Base-by-base conservation (phyloP, 1,284 basidiomycete genomes). In the Coniferiporia weirii region DNA sequence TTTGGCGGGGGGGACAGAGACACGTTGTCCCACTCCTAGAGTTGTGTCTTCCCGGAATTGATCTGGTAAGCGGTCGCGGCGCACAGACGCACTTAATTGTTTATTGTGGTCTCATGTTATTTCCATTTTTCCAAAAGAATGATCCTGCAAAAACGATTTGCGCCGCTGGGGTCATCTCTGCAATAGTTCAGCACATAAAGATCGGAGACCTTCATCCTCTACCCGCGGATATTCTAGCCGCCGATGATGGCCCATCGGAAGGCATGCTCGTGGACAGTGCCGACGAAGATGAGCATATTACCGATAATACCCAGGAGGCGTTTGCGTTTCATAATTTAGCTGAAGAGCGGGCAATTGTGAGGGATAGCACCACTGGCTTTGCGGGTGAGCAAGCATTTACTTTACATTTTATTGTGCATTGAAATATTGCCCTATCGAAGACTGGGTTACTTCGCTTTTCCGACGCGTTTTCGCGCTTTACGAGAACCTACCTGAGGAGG, bases 401-500 rank as follows among this genome's bases (percentile, higher is more conserved):
- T 15, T 27, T 22, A 27, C 27, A 7, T 47, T 17, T 12, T 44
- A 32, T n/a, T 36, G 19, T 58, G 51, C 48, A 50, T 27, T 27
- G 27, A 27, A 27, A 27, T 27, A 5, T 27, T 5, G 27, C 27
- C 59, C 68, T 38, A 22, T 36, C 20, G 9, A 13, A 85, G 91
- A 94, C 66, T 98, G 96, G 96, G 87, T 96, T 3, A 83, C 85
- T 0, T 89, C 91, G 46, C 89, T 97, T 63, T 87, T 98, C 66
- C 83, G 90, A 6, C 83, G 93, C 7, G 87, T 98, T 38, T 78
- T 99, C 52, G 83, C 90, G 0, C 75, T 99, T 4, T 96, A 92
- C 67, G 92, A 95, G 73, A 93, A 96, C 67, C 78, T 99, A 5
- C 96, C 97, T 0, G 95, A 99, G 69, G 95, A 95, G 72, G 92